Evolutionary conservation across 1,139 yeast species (phyloP), one percentile per base, ranked within the genome.

Genomic region (Meyerozyma smithsonii): DNA sequence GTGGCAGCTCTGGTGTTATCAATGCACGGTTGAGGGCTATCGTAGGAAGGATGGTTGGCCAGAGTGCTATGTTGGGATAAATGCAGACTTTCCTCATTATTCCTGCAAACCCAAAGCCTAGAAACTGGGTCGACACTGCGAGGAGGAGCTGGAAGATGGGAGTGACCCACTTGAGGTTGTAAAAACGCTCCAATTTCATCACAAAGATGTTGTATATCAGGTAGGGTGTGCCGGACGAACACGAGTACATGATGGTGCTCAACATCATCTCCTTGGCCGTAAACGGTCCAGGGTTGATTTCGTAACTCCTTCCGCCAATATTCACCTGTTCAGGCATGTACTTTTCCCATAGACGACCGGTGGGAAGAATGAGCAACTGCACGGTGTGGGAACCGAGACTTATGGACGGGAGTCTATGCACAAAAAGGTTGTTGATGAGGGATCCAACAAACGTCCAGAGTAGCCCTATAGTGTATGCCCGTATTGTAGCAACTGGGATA

Each of bases 81-180:
- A 71, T 62, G 51, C 74, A 58, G 21, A 70, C 66, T 48, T 68
- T 62, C 49, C 67, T 69, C 74, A 70, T 70, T 19, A 71, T 49
- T 38, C 71, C 64, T 4, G 77, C 75, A 53, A 71, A 70, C 4
- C 74, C 72, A 55, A 70, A 71, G 6, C 77, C 77, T 28, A 71
- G 54, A 41, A 68, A 69, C 44, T 71, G 75, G 1, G 75, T 69
- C 2, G 73, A 66, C 8, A 69, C 46, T 1, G 68, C 54, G 32
- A 71, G 56, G 3, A 69, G 46, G 4, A 69, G 38, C 46, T 71
- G 77, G 48, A 62, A 70, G 0, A 61, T 49, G 52, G 66, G 55
- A 1, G 64, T 49, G 6, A 71, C 75, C 77, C 77, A 71, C 42
- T 67, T 62, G 38, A 70, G 56, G 1, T 71, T 72, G 46, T 71